A percentile compares a stretch with the other conserved stretches of the same genome.
phyloP scores from a whole-genome alignment of 768 basidiomycete species.

The Termitomyces sp. region DNA sequence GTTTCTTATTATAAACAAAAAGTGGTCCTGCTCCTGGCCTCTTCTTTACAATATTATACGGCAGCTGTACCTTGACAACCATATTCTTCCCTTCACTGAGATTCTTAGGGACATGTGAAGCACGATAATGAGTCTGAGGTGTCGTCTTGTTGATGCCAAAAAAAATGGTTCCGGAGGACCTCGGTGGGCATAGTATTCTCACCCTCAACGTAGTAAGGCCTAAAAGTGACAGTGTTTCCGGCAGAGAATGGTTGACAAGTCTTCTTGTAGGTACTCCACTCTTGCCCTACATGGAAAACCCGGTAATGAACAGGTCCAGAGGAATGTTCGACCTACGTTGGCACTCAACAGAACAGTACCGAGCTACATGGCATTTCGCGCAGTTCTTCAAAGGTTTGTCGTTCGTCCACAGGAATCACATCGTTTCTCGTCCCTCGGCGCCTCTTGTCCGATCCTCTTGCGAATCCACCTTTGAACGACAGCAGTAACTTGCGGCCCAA shows the following conservation, averaged over 20 bases:
- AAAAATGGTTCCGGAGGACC: conserved; percentile 21
- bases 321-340: conserved; percentile 36
- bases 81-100: conserved; percentile 28
- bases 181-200: conserved; percentile 16
- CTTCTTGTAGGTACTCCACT: conserved; percentile 46
- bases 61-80: conserved; percentile 51
- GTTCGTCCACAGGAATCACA: conserved; percentile 33
- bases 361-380: conserved; percentile 33
- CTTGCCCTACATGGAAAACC: conserved; percentile 24
- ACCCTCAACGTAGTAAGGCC: conserved; percentile 30
- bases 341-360: conserved; percentile 51
- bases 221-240: conserved; percentile 38
- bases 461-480: conserved; percentile 39
- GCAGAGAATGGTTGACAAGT: conserved; percentile 39
- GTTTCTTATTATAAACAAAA: conserved; percentile 47
- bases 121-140: conserved; percentile 15
- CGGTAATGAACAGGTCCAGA: neutral
- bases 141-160: conserved; percentile 21
- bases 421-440: conserved; percentile 34
- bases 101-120: conserved; percentile 18
- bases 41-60: conserved; percentile 16
- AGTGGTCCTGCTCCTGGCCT: conserved; percentile 12
- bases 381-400: conserved; percentile 34
- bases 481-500: conserved; percentile 40
- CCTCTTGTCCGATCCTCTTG: conserved; percentile 37